Evolutionary conservation across 108 stramenopile species (phyloP).

Genomic region (Skeletonema menzelii): DNA sequence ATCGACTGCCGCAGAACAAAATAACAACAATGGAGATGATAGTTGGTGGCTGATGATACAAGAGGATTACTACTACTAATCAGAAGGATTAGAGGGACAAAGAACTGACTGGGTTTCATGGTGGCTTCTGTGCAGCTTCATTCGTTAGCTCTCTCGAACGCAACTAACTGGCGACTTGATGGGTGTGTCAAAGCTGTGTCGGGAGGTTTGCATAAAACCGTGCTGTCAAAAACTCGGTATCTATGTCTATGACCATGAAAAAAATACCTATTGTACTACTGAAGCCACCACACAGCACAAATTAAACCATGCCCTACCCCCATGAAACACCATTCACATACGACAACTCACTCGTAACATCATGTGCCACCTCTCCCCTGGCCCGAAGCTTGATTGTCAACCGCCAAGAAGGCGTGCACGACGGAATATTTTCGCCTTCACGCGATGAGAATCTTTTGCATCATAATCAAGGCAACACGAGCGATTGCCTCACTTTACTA

Average conservation of each 20-base stretch:
- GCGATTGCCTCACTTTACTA: neutral
- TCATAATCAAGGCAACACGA: neutral
- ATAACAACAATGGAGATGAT: neutral
- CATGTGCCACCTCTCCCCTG: constrained; percentile 17
- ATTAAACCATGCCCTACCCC: neutral
- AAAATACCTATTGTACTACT: too few relatives aligned
- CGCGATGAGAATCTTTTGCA: neutral
- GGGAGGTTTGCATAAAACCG: too few relatives aligned
- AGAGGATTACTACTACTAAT: too few relatives aligned
- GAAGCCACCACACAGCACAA: too few relatives aligned
- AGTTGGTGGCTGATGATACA: neutral
- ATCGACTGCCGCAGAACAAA: neutral
- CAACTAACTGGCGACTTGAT: too few relatives aligned
- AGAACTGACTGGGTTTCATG: neutral
- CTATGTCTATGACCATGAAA: too few relatives aligned
- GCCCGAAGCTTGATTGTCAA: neutral
- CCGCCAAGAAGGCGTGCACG: neutral
- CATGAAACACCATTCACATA: constrained; percentile 30
- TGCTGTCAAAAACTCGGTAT: too few relatives aligned
- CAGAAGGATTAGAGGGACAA: neutral
- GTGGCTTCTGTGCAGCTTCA: neutral
- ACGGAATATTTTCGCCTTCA: neutral
- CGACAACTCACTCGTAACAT: constrained; percentile 2
- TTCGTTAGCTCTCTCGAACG: too few relatives aligned
- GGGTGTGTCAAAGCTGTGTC: too few relatives aligned